Conservation (phyloP, 495 filamentous ascomycete species). For the Achaetomiella virescens region DNA sequence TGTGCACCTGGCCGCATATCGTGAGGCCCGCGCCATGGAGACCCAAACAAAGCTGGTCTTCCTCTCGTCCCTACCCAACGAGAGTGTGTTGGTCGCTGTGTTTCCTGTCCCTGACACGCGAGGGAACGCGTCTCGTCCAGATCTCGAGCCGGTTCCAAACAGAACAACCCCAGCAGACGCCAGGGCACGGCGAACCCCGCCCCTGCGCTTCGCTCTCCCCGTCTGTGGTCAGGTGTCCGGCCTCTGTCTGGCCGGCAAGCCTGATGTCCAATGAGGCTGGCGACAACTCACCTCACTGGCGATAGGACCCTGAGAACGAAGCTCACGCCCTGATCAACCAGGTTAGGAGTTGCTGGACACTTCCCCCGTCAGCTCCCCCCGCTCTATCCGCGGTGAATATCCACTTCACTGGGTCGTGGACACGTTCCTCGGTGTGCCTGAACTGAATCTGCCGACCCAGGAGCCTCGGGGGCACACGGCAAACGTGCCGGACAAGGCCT, state of each 20-base stretch:
- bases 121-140: conserved; percentile 27
- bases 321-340: conserved; percentile 5
- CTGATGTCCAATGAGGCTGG: conserved; percentile 16
- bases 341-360: neutral
- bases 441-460: too few relatives aligned
- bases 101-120: conserved; percentile 31
- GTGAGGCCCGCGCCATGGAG: conserved; percentile 29
- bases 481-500: conserved; percentile 15
- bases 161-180: neutral
- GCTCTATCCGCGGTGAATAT: conserved; percentile 4
- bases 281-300: conserved; percentile 18
- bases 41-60: conserved; percentile 23
- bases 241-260: neutral
- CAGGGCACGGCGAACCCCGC: conserved; percentile 3
- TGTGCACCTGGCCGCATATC: conserved; percentile 35
- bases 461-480: neutral
- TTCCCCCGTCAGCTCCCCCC: neutral
- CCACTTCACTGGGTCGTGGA: neutral
- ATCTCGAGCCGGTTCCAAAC: conserved; percentile 15
- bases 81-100: conserved; percentile 29
- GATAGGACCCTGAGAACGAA: neutral
- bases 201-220: conserved; percentile 5
- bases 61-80: conserved; percentile 27
- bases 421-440: neutral
- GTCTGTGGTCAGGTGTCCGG: conserved; percentile 2